Conservation (phyloP, 768 basidiomycete species). For the Suillus americanus region DNA sequence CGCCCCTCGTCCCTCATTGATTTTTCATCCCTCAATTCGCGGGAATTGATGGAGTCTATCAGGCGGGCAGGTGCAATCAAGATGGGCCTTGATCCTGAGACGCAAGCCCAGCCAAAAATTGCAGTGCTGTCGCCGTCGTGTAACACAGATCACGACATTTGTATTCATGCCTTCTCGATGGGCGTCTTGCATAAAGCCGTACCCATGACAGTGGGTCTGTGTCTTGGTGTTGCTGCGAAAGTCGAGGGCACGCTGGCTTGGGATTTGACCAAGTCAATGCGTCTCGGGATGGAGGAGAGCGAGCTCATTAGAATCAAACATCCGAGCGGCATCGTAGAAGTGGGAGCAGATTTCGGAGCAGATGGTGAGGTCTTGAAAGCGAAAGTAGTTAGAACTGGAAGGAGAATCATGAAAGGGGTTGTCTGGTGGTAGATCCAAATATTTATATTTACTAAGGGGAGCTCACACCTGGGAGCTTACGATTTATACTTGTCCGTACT, state of each 20-base stretch:
- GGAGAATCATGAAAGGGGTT: conserved; percentile 67
- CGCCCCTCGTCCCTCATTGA: conserved; percentile 4
- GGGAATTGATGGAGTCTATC: conserved; percentile 47
- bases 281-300: conserved; percentile 25
- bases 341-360: conserved; percentile 52
- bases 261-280: conserved; percentile 33
- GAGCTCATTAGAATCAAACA: conserved; percentile 54
- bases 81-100: conserved; percentile 65
- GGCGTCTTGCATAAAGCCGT: conserved; percentile 69
- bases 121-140: conserved; percentile 48
- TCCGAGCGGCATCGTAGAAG: conserved; percentile 66
- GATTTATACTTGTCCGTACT: not conserved
- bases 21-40: conserved; percentile 12
- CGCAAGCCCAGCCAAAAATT: conserved; percentile 72
- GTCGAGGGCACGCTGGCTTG: conserved; percentile 55
- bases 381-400: conserved; percentile 66
- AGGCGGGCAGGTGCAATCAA: conserved; percentile 52
- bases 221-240: conserved; percentile 63
- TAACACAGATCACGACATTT: conserved; percentile 34
- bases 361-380: conserved; percentile 55
- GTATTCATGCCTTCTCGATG: conserved; percentile 66
- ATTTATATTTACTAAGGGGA: no score
- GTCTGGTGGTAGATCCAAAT: conserved; percentile 57
- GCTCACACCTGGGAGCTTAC: not conserved
- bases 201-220: conserved; percentile 71